Conservation (phyloP, 2,329 filamentous ascomycete genomes). For the Ophiobolus disseminans region DNA sequence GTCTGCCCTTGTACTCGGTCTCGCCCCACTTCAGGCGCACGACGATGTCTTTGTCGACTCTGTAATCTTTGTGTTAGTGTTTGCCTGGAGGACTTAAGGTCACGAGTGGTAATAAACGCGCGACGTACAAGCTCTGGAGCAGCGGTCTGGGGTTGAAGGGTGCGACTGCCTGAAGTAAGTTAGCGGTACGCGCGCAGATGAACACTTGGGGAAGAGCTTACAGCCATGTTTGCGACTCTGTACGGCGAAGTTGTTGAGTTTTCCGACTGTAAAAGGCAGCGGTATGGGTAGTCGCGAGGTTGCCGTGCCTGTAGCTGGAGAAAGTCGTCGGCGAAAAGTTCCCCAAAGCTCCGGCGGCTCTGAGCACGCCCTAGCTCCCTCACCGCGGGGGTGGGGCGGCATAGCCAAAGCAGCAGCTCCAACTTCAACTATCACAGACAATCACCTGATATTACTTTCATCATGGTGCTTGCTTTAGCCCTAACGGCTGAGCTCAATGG, state of each 20-base stretch:
- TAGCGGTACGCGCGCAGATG: constrained; percentile 14
- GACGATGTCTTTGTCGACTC: constrained; percentile 87
- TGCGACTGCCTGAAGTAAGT: constrained; percentile 61
- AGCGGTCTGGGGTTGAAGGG: constrained; percentile 96
- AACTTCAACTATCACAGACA: constrained; percentile 5
- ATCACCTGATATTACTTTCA: constrained; percentile 9
- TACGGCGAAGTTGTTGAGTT: neutral
- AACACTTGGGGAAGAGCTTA: constrained; percentile 18
- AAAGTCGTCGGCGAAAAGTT: constrained; percentile 13
- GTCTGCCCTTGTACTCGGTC: constrained; percentile 92
- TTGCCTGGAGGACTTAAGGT: too few relatives aligned
- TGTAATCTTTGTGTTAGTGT: constrained; percentile 46
- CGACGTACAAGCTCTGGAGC: constrained; percentile 84
- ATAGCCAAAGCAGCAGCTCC: neutral
- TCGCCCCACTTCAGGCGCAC: constrained; percentile 98
- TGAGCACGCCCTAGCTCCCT: constrained; percentile 12
- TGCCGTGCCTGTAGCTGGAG: neutral
- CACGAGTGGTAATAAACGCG: too few relatives aligned
- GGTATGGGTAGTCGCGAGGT: neutral
- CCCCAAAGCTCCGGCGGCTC: constrained; percentile 8
- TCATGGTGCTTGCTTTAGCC: constrained; percentile 49
- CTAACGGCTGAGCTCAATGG: constrained; percentile 49
- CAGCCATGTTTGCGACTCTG: constrained; percentile 48
- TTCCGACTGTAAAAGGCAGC: neutral
- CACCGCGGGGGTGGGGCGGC: constrained; percentile 21